Conservation (phyloP, 805 yeast species). For the Candida namnaoensis region DNA sequence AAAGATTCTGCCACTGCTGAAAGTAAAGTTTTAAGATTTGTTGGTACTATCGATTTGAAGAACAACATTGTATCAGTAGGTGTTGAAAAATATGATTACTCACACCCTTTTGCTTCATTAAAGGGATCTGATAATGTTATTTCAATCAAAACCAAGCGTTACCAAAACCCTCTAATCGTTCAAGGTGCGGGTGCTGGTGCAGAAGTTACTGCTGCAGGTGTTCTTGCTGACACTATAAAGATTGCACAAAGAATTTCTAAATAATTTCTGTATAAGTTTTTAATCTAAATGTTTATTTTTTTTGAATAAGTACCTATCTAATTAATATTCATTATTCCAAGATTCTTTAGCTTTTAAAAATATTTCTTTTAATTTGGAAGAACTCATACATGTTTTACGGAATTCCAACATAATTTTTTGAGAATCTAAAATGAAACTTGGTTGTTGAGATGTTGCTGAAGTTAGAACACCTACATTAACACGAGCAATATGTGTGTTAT, state of each 20-base stretch:
- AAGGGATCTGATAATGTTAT: constrained; percentile 96
- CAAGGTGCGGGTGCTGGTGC: constrained; percentile 98
- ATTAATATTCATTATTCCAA: constrained; percentile 29
- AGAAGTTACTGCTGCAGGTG: constrained; percentile 79
- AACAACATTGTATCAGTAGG: constrained; percentile 72
- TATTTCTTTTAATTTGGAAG: constrained; percentile 35
- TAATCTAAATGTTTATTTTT: too few relatives aligned
- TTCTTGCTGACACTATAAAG: constrained; percentile 86
- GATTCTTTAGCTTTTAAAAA: constrained; percentile 51
- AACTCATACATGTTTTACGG: constrained; percentile 50
- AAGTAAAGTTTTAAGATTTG: constrained; percentile 85
- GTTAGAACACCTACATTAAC: constrained; percentile 39
- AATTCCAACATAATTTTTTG: constrained; percentile 69
- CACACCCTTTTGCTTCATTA: constrained; percentile 93
- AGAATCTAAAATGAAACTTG: constrained; percentile 44
- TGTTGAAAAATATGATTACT: constrained; percentile 74
- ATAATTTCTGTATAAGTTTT: not conserved
- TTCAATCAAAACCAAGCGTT: constrained; percentile 85
- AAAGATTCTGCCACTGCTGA: constrained; percentile 77
- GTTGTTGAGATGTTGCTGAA: constrained; percentile 21
- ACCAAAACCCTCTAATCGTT: constrained; percentile 83
- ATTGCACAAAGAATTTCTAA: constrained; percentile 75
- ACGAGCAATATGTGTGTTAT: constrained; percentile 74
- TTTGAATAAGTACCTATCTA: constrained; percentile 11
- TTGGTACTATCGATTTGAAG: constrained; percentile 80